Conservation (phyloP, 768 basidiomycete species). For the Tricholoma hemisulphureum region DNA sequence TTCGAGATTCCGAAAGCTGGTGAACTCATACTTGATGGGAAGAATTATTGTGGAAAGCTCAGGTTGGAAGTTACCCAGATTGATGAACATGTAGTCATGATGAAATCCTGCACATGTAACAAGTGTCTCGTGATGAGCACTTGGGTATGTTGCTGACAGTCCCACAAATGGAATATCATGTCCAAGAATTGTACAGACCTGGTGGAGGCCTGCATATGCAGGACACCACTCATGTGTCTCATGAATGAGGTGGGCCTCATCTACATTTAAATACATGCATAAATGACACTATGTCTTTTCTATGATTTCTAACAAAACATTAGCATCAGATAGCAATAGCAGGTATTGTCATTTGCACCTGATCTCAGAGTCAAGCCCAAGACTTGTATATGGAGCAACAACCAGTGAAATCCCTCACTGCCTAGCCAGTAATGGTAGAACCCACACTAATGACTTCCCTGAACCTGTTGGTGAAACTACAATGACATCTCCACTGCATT, state of each 20-base stretch:
- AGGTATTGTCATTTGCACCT: neutral
- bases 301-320: neutral
- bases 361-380: neutral
- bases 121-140: neutral
- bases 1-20: neutral
- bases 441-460: neutral
- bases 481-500: neutral
- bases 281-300: neutral
- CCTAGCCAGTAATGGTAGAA: neutral
- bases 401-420: neutral
- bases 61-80: neutral
- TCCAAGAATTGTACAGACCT: neutral
- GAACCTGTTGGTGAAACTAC: neutral
- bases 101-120: neutral
- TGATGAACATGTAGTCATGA: neutral
- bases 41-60: neutral
- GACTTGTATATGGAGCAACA: neutral
- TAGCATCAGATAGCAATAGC: neutral
- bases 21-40: neutral
- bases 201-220: neutral
- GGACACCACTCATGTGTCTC: neutral
- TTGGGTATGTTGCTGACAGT: neutral
- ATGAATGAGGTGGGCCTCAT: neutral
- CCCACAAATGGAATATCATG: neutral
- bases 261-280: neutral